Conservation (phyloP, 2,329 filamentous ascomycete genomes). For the Trichoderma simmonsii region DNA sequence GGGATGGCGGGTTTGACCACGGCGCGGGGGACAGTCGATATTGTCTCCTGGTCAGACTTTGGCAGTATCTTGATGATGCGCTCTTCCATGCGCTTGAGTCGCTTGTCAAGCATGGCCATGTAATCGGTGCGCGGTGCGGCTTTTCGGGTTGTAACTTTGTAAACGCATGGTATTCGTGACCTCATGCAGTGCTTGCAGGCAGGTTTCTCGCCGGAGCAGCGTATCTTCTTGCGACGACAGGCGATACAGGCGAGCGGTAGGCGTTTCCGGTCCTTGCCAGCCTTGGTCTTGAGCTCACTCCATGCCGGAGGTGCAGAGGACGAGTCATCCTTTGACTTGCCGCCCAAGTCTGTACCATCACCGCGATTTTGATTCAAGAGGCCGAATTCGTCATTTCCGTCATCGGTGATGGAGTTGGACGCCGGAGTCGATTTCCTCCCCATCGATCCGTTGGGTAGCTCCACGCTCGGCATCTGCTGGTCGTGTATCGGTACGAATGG, state of each 20-base stretch:
- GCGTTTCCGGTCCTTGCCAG: slow-evolving; percentile 92
- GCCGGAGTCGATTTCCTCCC: slow-evolving; percentile 43
- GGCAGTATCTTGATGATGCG: slow-evolving; percentile 94
- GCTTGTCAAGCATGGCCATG: slow-evolving; percentile 98
- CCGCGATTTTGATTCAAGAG: slow-evolving; percentile 44
- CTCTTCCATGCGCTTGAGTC: slow-evolving; percentile 95
- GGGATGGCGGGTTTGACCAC: slow-evolving; percentile 77
- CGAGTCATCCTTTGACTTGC: slow-evolving; percentile 56
- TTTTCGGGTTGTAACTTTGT: slow-evolving; percentile 94
- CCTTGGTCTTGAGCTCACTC: slow-evolving; percentile 85
- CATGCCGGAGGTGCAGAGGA: slow-evolving; percentile 61
- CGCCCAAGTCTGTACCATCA: slow-evolving; percentile 53
- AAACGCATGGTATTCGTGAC: slow-evolving; percentile 91
- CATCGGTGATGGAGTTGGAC: slow-evolving; percentile 47
- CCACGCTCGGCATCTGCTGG: slow-evolving; percentile 31
- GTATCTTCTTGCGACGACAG: slow-evolving; percentile 94
- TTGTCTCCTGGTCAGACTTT: slow-evolving; percentile 71
- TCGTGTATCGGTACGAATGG: slow-evolving; percentile 26
- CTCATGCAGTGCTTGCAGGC: slow-evolving; percentile 94
- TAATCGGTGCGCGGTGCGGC: slow-evolving; percentile 94
- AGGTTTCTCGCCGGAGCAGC: slow-evolving; percentile 95
- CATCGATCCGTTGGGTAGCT: slow-evolving; percentile 45
- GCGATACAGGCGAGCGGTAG: slow-evolving; percentile 92
- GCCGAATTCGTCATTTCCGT: slow-evolving; percentile 59
- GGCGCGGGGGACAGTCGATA: slow-evolving; percentile 69